Percentiles rank a stretch among this genome's conserved stretches.
Conservation (phyloP, 768 basidiomycete genomes). For the Trametes cinnabarina region DNA sequence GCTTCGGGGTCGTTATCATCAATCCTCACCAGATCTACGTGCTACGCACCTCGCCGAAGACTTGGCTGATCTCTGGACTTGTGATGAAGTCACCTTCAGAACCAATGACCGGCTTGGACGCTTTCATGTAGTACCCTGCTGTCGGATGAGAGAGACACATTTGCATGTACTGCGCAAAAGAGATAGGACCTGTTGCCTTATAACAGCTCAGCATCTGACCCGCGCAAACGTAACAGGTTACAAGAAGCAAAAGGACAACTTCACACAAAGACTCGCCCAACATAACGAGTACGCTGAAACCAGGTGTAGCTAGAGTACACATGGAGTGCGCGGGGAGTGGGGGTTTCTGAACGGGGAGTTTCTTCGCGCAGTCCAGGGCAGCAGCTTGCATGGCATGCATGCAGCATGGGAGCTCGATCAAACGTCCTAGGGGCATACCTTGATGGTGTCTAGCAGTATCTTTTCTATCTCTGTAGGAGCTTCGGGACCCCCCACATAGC, state of each 20-base stretch:
- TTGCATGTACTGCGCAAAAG: conserved; percentile 89
- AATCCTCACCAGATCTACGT: background rate
- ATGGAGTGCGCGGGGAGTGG: too few species aligned
- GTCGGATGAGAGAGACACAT: conserved; percentile 87
- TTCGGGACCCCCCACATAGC: background rate
- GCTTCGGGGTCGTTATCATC: conserved; percentile 40
- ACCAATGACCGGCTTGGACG: conserved; percentile 76
- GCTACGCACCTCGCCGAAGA: conserved; percentile 84
- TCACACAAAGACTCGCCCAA: too few species aligned
- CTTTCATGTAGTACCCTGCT: conserved; percentile 89
- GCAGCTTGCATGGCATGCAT: background rate
- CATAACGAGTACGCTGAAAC: too few species aligned
- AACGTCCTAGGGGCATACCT: conserved; percentile 44
- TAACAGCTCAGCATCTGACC: background rate
- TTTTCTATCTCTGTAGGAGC: conserved; percentile 48
- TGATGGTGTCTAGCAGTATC: conserved; percentile 68
- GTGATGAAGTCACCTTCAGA: conserved; percentile 90
- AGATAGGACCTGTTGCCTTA: conserved; percentile 86
- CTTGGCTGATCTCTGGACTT: conserved; percentile 93
- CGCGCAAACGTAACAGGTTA: background rate
- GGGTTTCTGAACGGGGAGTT: too few species aligned
- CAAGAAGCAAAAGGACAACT: too few species aligned
- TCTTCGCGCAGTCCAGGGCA: too few species aligned
- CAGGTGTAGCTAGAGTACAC: too few species aligned
- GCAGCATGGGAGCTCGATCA: background rate